Base-by-base conservation (phyloP, 176 grass and related monocot genomes). In the Ensete ventricosum region DNA sequence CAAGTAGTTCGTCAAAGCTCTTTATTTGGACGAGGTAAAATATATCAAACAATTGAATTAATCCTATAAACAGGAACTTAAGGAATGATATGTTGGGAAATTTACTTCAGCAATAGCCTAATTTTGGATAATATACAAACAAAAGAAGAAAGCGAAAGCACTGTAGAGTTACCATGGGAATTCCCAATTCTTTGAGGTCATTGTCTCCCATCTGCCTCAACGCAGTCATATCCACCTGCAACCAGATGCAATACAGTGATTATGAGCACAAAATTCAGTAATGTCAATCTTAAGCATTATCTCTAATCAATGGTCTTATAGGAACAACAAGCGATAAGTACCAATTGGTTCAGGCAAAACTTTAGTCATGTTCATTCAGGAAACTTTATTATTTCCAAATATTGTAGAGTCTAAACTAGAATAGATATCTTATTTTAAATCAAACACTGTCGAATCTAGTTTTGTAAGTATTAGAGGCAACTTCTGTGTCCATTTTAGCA, bases 181-280 rank as follows among this genome's bases (percentile, higher is more conserved):
- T 87, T 50, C 93, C 93, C 82, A 97, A 80, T 72, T 97, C 93
- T 82, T 97, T 97, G 24, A 97, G 93, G 67, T 97, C 93, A 1
- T 66, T 77, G 29, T 97, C 93, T 81, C 84, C 84, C 93, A 97
- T 97, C 83, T 97, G 93, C 80, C 68, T 87, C 83, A 97, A 77
- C 54, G 90, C 90, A 76, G 81, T 66, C 85, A 92, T 97, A 80
- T 97, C 93, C 66, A 97, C 67, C 67, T 70, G 48, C 34, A 50
- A 70, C 17, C 67, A 70, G 67, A 70, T n/a, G 66, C 7, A 20
- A 9, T 14, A 70, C 34, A 43, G 34, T 43, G 6, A 50, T 2
- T 50, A 21, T 70, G 20, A 11, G 67, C 5, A 19, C 34, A 52
- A 51, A 11, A 69, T 3, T 70, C 34, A 21, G 21, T 70, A 16